These are phyloP conservation scores for Sporobolomyces phaffii DNA, from an alignment of 768 basidiomycete genomes.

Conservation along the genomic window DNA sequence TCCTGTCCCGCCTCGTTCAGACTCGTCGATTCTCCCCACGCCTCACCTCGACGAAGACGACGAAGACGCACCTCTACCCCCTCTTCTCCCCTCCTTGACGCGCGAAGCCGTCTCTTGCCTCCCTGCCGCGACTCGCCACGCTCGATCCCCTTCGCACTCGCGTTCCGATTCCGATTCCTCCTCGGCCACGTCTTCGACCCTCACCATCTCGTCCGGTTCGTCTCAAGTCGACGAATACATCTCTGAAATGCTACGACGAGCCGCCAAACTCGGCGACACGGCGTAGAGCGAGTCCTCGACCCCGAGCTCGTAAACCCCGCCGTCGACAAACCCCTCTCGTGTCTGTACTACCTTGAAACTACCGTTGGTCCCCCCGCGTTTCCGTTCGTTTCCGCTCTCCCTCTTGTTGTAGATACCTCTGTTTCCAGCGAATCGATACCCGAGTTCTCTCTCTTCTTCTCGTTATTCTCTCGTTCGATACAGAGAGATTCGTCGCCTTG, in stretches of 20 bases:
- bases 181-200: conserved; percentile 10
- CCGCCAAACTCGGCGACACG: conserved; percentile 2
- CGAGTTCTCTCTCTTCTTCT: too few relatives aligned
- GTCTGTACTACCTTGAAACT: neutral
- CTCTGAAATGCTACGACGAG: conserved; percentile 4
- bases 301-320: too few relatives aligned
- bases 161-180: neutral
- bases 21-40: too few relatives aligned
- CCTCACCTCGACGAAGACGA: neutral
- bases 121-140: neutral
- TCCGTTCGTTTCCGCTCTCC: too few relatives aligned
- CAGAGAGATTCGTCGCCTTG: neutral
- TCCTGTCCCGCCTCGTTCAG: neutral
- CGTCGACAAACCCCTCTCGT: neutral
- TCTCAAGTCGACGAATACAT: conserved; percentile 4
- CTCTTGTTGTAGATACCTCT: too few relatives aligned
- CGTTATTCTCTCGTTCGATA: neutral
- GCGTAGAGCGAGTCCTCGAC: neutral
- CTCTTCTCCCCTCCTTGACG: neutral
- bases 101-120: neutral
- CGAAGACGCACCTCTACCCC: neutral
- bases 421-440: too few relatives aligned
- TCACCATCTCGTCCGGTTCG: neutral
- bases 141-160: neutral
- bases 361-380: too few relatives aligned